Evolutionary conservation across 305 asterid genomes (phyloP), one percentile per base, ranked within the genome.

Genomic region (Rubia tinctorum): DNA sequence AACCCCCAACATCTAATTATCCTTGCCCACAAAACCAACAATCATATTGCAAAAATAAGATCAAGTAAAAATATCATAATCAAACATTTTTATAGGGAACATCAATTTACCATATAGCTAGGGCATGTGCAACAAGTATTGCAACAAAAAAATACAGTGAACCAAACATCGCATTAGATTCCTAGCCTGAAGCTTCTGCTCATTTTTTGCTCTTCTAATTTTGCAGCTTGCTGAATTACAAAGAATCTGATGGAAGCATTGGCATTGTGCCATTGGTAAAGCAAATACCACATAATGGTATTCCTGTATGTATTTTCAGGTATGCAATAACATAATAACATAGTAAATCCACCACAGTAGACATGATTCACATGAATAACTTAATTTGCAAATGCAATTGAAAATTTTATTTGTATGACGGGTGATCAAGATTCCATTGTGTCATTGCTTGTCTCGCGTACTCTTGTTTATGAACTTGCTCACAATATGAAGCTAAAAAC

Each of bases 371-470:
- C 34, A 30, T 30, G 30, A 12, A 22, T 53, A 3, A 39, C 42
- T 45, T 8, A 64, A 30, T 55, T 51, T 4, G 5, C 27, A 20
- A 56, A 34, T 22, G 20, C 8, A 63, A 56, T 18, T 6, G 17
- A 63, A 65, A 73, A 17, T 15, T 0, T 51, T 20, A 51, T 15
- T 15, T 51, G 58, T 51, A 51, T 77, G 68, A 89, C 92, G 99
- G 99, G 99, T 22, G 98, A 92, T 85, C 99, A 95, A 88, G 99
- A 95, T 80, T 90, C 98, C 14, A 97, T 92, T 1, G 97, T 92
- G 6, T 97, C 99, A 22, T 84, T 95, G 79, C 88, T 95, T 73
- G 97, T 98, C 7, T 88, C 99, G 0, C 85, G 97, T 37, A 89
- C 97, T 20, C 90, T 95, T 59, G 90, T 88, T 25, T 95, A 95